A percentile compares a stretch with the other conserved stretches of the same genome.
Evolutionary conservation across 352 stramenopile species (phyloP).

Genomic region (Phytophthora cajani): DNA sequence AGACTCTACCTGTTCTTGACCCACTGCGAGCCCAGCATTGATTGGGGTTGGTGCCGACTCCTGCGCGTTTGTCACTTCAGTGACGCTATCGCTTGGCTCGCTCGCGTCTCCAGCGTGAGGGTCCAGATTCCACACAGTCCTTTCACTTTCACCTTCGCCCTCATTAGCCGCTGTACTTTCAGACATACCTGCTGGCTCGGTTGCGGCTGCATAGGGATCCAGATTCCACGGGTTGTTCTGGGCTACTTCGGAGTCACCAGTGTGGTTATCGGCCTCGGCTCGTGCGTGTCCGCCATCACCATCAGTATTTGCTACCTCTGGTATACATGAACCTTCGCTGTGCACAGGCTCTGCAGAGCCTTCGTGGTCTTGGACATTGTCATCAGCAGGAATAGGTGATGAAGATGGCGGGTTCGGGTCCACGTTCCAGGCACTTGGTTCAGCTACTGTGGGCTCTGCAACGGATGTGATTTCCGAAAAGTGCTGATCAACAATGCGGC

Average conservation of each 20-base stretch:
- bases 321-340: not conserved
- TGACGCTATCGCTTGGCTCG: slow-evolving; percentile 1
- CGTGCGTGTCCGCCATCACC: not conserved
- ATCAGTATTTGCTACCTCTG: not conserved
- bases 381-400: not conserved
- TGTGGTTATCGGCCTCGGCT: not conserved
- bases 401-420: not conserved
- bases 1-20: slow-evolving; percentile 2
- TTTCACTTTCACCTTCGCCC: not conserved
- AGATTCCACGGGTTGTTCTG: slow-evolving; percentile 25
- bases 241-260: not conserved
- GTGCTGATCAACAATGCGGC: not conserved
- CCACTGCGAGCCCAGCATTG: not conserved
- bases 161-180: not conserved
- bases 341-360: not conserved
- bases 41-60: not conserved
- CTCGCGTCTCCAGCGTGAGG: slow-evolving; percentile 23
- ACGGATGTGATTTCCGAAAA: not conserved
- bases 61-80: not conserved
- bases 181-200: not conserved
- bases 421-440: slow-evolving; percentile 16
- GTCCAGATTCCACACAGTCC: slow-evolving; percentile 27
- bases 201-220: slow-evolving; percentile 1
- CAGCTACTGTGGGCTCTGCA: not conserved
- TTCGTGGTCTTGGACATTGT: not conserved